These are phyloP conservation scores for Ceratobasidium sp. DNA, from an alignment of 1,284 basidiomycete genomes.

Conservation along the genomic window DNA sequence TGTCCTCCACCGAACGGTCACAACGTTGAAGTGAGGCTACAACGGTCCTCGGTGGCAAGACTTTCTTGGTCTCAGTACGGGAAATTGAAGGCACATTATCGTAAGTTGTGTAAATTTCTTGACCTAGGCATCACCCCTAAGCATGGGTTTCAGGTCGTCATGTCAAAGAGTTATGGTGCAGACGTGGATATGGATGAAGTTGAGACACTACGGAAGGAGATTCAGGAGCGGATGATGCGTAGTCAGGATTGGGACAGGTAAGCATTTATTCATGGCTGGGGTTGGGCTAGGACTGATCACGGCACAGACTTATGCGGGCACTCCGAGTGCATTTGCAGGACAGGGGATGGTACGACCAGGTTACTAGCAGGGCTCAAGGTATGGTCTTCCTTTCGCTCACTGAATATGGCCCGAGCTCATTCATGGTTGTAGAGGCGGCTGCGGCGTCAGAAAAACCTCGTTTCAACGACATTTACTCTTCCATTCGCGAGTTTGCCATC, in stretches of 20 bases:
- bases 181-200: conserved; percentile 19
- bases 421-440: conserved; percentile 13
- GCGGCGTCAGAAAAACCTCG: conserved; percentile 21
- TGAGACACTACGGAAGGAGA: conserved; percentile 5
- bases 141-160: too few relatives aligned
- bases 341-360: conserved; percentile 27
- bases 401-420: too few relatives aligned
- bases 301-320: conserved; percentile 19
- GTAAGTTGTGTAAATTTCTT: too few relatives aligned
- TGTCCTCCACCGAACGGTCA: neutral
- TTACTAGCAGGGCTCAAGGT: conserved; percentile 32
- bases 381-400: neutral
- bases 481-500: conserved; percentile 23
- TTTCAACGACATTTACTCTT: conserved; percentile 20
- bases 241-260: conserved; percentile 34
- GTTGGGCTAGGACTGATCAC: neutral
- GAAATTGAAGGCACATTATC: too few relatives aligned
- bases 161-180: conserved; percentile 18
- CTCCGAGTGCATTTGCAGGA: conserved; percentile 26
- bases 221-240: conserved; percentile 32
- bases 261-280: neutral
- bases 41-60: neutral
- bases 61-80: too few relatives aligned
- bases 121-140: too few relatives aligned
- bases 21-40: neutral